phyloP scores from a whole-genome alignment of 1,139 yeast species.

The Yamadazyma oceani region DNA sequence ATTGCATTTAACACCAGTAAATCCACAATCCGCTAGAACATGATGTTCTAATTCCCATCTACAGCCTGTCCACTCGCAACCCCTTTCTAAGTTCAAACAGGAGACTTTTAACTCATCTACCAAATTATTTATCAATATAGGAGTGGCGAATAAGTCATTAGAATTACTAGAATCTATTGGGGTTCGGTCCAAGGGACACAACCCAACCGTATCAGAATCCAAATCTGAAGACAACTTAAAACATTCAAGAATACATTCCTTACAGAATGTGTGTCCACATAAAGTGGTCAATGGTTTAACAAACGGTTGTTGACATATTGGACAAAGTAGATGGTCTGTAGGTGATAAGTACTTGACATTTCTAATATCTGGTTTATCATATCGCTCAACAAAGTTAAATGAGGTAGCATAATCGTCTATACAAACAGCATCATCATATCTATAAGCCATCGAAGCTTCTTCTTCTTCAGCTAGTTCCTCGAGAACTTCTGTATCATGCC shows the following conservation, averaged over 20 bases:
- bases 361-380: conserved; percentile 33
- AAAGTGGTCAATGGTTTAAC: conserved; percentile 53
- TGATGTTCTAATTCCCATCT: conserved; percentile 63
- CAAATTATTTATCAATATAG: conserved; percentile 58
- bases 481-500: not conserved
- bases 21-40: conserved; percentile 48
- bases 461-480: not conserved
- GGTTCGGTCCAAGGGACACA: conserved; percentile 67
- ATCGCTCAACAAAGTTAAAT: conserved; percentile 18
- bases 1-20: conserved; percentile 50
- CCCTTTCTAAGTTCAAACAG: conserved; percentile 54
- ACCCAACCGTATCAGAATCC: conserved; percentile 24
- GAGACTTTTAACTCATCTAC: conserved; percentile 59
- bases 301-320: conserved; percentile 60
- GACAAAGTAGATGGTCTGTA: conserved; percentile 58
- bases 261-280: conserved; percentile 64
- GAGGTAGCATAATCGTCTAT: conserved; percentile 18
- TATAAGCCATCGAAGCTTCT: not conserved
- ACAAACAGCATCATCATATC: not conserved
- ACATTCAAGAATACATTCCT: conserved; percentile 50
- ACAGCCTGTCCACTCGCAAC: conserved; percentile 59
- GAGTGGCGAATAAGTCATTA: conserved; percentile 59
- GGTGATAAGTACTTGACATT: conserved; percentile 32
- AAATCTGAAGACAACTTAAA: conserved; percentile 31
- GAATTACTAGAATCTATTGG: conserved; percentile 36